Base-by-base conservation (phyloP, 31 red algal species). In the Endocladia muricata region DNA sequence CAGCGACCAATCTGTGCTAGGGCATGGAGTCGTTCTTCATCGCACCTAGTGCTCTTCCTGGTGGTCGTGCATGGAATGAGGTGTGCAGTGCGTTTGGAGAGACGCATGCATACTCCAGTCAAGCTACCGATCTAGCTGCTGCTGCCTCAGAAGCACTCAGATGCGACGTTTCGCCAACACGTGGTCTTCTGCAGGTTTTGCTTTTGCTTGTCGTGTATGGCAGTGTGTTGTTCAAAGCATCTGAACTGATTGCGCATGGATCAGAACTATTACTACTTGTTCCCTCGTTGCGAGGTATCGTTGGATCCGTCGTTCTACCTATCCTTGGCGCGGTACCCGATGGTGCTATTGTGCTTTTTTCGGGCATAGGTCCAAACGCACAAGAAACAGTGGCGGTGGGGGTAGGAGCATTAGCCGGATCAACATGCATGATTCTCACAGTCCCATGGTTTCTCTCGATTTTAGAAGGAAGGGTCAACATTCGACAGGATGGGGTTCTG, bases 291-390 rank as follows among this genome's bases (percentile, higher is more conserved):
- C 78, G 83, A 31, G 49, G 43, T 5, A 73, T 94, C 51, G 91
- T 94, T 60, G 91, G 91, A 41, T 94, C 91, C 1, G 84, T 94
- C 61, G 91, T 94, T 15, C 83, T 94, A 17, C 91, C 91, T 30
- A 88, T 94, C 39, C 74, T 94, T 9, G 91, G 91, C 41, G 91
- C 91, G 56, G 83, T 94, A 11, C 91, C 91, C 19, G 91, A 94
- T 43, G 91, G 91, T 57, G 82, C 83, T 40, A 94, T 94, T 60
- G 84, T 94, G 4, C 67, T 94, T 35, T 94, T 94, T 51, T 94
- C 91, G 22, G 91, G 78, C 37, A 54, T 94, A 4, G 91, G 91
- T n/a, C 67, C 60, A 76, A 84, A 94, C 68, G 91, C 91, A 21
- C 91, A 94, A 67, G 91, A 94, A 72, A 76, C 85, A 55, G 42